Conservation (phyloP, 148 eudicot species). For the Rhododendron vialii region DNA sequence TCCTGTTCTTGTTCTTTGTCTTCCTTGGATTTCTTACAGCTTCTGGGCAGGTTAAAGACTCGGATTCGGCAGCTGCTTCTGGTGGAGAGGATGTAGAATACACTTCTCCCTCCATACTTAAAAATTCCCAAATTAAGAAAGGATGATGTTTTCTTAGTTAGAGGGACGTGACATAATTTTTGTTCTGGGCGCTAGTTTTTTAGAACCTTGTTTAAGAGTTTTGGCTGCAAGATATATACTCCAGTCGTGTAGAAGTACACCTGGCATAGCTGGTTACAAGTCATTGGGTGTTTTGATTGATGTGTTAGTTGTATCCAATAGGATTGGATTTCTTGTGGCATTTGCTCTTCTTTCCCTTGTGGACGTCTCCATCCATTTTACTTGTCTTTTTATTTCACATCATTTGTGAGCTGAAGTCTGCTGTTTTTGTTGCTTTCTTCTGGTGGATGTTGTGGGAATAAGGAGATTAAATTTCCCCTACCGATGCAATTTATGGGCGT, state of each 20-base stretch:
- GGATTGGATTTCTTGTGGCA: slow-evolving; percentile 33
- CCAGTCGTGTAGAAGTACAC: slow-evolving; percentile 9
- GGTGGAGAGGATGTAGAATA: slow-evolving; percentile 8
- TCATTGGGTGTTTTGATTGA: slow-evolving; percentile 26
- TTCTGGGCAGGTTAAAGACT: slow-evolving; percentile 16
- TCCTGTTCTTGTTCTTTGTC: slow-evolving; percentile 20
- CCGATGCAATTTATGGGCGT: too few species aligned
- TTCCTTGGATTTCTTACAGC: slow-evolving; percentile 13
- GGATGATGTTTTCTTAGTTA: background rate
- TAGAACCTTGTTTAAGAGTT: slow-evolving; percentile 25
- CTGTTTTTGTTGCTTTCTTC: slow-evolving; percentile 13
- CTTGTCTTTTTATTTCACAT: background rate
- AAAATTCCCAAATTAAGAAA: background rate
- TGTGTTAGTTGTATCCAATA: slow-evolving; percentile 29
- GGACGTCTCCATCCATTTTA: slow-evolving; percentile 18
- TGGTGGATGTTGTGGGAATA: slow-evolving; percentile 25
- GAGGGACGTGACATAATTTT: background rate
- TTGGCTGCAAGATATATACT: slow-evolving; percentile 30
- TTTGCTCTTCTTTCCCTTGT: slow-evolving; percentile 32
- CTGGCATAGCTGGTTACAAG: slow-evolving; percentile 27
- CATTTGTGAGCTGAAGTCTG: background rate
- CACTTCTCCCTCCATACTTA: slow-evolving; percentile 33
- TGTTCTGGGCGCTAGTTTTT: background rate
- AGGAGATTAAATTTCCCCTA: background rate
- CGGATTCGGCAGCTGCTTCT: slow-evolving; percentile 18